phyloP scores from a whole-genome alignment of 1,284 basidiomycete species.

The Vanrija sp. region DNA sequence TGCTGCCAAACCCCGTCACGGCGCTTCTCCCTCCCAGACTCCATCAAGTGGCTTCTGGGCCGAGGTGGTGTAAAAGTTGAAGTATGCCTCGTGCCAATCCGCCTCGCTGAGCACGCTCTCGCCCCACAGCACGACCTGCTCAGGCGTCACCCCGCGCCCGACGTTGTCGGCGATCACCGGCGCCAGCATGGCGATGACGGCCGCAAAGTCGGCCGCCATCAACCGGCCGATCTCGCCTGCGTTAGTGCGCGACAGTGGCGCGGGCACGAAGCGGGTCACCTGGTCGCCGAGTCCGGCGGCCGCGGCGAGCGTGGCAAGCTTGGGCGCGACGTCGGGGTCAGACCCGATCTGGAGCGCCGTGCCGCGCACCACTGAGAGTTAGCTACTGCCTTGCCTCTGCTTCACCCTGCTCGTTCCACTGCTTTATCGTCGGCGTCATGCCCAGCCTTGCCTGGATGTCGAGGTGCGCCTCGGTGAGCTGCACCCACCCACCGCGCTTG shows the following conservation, averaged over 20 bases:
- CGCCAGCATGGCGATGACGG: neutral
- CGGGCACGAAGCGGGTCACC: neutral
- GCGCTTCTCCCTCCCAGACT: no score
- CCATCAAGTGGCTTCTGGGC: neutral
- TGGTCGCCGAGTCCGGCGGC: slow-evolving; percentile 29
- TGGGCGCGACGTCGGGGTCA: slow-evolving; percentile 13
- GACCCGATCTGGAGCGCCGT: slow-evolving; percentile 20
- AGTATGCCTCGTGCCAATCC: neutral
- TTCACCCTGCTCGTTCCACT: slow-evolving; percentile 9
- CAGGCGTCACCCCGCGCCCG: neutral
- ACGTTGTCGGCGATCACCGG: neutral
- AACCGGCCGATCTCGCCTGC: neutral
- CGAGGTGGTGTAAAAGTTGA: neutral
- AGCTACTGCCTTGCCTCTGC: no score
- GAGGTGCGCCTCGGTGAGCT: slow-evolving; percentile 43
- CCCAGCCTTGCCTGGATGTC: slow-evolving; percentile 15
- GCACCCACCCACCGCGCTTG: slow-evolving; percentile 39
- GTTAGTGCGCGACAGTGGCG: neutral
- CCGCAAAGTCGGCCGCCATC: neutral
- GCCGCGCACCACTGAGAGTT: neutral
- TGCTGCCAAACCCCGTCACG: no score
- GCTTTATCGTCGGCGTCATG: slow-evolving; percentile 11
- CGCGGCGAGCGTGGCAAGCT: slow-evolving; percentile 21
- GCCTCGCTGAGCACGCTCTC: neutral
- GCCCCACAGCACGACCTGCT: neutral